Base-by-base conservation (phyloP, 2,329 filamentous ascomycete genomes). In the Setomelanomma holmii region DNA sequence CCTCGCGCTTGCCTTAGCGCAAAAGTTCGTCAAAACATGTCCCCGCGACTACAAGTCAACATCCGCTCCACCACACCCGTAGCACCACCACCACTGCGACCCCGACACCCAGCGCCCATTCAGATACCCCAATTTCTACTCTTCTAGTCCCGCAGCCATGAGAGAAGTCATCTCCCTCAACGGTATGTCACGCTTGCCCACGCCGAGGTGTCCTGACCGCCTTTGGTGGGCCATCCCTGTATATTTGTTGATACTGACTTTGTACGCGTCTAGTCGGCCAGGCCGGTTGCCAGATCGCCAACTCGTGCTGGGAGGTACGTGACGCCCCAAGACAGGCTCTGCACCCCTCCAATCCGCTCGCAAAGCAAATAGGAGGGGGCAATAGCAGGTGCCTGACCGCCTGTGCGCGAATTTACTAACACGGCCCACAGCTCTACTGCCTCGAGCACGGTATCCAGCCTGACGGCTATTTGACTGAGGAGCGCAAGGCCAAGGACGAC, bases 251-350 rank as follows among this genome's bases (percentile, higher is more conserved):
- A 71, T 80, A 71, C 85, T 89, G 76, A 89, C 82, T 63, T 67
- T 74, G 60, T 61, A 73, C 79, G 75, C 72, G 78, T 78, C 75
- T 79, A 99, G 95, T 99, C 86, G 95, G 95, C 82, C 95, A 99
- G 87, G 95, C 95, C 79, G 95, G 95, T 89, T 98, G 95, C 88
- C 95, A 99, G 81, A 99, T 99, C 77, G 95, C 93, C 83, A 99
- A 99, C 86, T 95, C 95, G 73, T 98, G 95, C 88, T 99, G 95
- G 95, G 95, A 99, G 92, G 95, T 99, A 84, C 84, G 91, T 84
- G 75, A 72, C 20, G 4, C n/a, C 46, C 46, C 33, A 34, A 11
- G 22, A 49, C 49, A 43, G 53, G 45, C 57, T 24, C 30, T 59
- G 51, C 41, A 33, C 49, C 48, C 41, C 49, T 51, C 49, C 41